Evolutionary conservation across 257 asterid genomes (phyloP), one percentile per base, ranked within the genome.

Genomic region (Scutellaria baicalensis): DNA sequence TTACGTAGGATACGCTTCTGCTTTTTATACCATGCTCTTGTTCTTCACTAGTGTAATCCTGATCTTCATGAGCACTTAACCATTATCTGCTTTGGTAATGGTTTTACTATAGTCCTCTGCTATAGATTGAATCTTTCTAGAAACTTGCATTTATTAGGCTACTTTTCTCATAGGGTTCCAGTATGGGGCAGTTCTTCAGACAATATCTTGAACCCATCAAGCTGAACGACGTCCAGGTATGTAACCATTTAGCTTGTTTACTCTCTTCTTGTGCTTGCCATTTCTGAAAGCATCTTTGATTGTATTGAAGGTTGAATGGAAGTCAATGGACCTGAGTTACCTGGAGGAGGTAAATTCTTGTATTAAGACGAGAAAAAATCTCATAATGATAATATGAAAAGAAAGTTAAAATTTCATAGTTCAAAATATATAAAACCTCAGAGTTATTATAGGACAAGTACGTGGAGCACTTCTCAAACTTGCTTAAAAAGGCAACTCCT

Each of bases 171-270:
- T 77, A 94, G 96, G 99, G 97, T 79, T 94, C 97, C 61, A 91
- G 99, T 75, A 71, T 94, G 96, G 97, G 99, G 75, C 99, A 91
- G 81, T 94, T 91, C 79, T 94, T 89, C 83, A 79, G 78, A 72
- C 93, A 89, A 49, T 94, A 91, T 88, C 99, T 94, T 20, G 92
- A 89, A 81, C 97, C 97, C 70, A 94, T 94, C 78, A 94, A 86
- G 72, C 92, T 91, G 85, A 94, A 94, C 54, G 92, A 89, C 64
- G 87, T 88, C 78, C 88, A 86, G 96, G 99, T 86, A 81, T 65
- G 82, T 52, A 59, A 75, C 71, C 47, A 20, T 44, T 43, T 56
- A 56, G 52, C 60, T 73, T 35, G 50, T 66, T 7, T 51, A 39
- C 58, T 61, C 64, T 59, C 66, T 27, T 38, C 66, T 59, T 60